phyloP scores from a whole-genome alignment of 352 stramenopile species.

The Phytophthora kernoviae region DNA sequence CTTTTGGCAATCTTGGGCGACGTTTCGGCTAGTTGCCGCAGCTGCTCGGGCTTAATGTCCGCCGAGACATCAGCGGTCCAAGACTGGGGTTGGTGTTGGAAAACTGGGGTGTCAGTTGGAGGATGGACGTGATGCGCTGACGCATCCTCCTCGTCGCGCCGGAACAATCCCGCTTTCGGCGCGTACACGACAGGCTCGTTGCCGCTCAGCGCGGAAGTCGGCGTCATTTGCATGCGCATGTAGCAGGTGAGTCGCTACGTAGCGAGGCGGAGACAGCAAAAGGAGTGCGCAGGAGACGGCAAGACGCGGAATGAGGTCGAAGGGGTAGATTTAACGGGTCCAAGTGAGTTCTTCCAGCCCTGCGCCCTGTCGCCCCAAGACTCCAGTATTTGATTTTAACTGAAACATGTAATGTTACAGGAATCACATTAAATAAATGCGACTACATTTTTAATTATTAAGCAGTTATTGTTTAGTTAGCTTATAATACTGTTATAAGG shows the following conservation, averaged over 20 bases:
- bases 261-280: constrained; percentile 20
- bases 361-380: constrained; percentile 25
- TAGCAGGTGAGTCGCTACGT: constrained; percentile 3
- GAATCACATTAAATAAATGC: no score
- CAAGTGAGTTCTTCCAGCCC: constrained; percentile 6
- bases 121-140: constrained; percentile 34
- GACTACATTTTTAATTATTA: no score
- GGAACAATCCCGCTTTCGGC: constrained; percentile 34
- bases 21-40: not conserved
- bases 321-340: constrained; percentile 4
- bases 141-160: constrained; percentile 29
- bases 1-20: constrained; percentile 16
- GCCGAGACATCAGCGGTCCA: not conserved
- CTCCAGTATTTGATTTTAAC: no score
- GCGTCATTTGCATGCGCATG: constrained; percentile 53
- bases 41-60: constrained; percentile 12
- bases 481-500: no score
- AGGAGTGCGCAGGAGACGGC: constrained; percentile 18
- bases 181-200: constrained; percentile 35
- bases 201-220: constrained; percentile 19
- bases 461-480: no score
- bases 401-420: no score
- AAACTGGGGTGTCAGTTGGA: constrained; percentile 23
- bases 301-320: constrained; percentile 29
- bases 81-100: constrained; percentile 13